Evolutionary conservation across 768 basidiomycete species (phyloP), one percentile per base, ranked within the genome.

Genomic region (Paxillus involutus): DNA sequence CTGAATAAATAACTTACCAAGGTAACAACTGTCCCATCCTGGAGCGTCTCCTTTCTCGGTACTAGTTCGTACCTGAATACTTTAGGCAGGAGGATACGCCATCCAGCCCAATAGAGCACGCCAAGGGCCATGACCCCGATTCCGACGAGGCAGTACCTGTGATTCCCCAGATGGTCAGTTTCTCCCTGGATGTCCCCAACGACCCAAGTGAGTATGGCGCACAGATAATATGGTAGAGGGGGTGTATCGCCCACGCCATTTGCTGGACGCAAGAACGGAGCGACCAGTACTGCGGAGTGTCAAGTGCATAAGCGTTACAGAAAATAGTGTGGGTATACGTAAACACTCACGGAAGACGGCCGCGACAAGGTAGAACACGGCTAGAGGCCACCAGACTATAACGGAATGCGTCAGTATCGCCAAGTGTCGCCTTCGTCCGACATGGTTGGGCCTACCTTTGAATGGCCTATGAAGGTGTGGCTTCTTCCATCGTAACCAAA

Each of bases 201-300:
- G 21, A 21, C 2, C 21, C 21, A n/a, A 26, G 4, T 44, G 40
- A 4, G 9, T 44, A 3, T 10, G 17, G 55, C 59, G 11, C 53
- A 78, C 76, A 83, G 59, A 61, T 83, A 84, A 54, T 84, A 84
- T 3, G 83, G 81, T 39, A 85, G 60, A 11, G 21, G 84, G 80
- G 11, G 82, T 81, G 83, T 83, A 57, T 85, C 82, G 13, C 83
- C 84, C 0, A 80, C 73, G 14, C 76, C 73, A 56, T 80, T 80
- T 0, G 80, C 72, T 3, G 84, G 84, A 19, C 59, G 76, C 21
- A 21, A 21, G 71, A 83, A 85, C 0, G 84, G 84, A 1, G 77
- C 77, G 11, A 84, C 60, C 5, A 85, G 70, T 8, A 86, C 83
- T 79, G 17, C 24, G 35, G 35, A 35, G n/a, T 1, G 26, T 21